A percentile compares a stretch with the other conserved stretches of the same genome.
These are phyloP conservation scores for Lasiosphaeriaceae sp. DNA, from an alignment of 495 filamentous ascomycete species.

Conservation along the genomic window DNA sequence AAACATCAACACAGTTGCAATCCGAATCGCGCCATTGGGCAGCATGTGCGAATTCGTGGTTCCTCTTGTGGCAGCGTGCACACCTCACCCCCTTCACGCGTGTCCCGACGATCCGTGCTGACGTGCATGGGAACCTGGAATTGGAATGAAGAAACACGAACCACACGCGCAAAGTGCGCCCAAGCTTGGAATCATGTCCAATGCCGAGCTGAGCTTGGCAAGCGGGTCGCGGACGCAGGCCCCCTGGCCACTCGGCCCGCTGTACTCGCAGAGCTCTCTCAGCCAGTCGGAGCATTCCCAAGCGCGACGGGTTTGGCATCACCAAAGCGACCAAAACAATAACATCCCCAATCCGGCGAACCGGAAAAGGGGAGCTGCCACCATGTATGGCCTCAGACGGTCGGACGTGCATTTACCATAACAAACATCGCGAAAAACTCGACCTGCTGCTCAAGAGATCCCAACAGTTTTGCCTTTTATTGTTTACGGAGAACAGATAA, in stretches of 20 bases:
- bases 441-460: background rate
- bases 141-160: constrained; percentile 19
- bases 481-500: constrained; percentile 11
- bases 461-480: background rate
- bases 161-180: constrained; percentile 15
- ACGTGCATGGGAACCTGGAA: background rate
- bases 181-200: constrained; percentile 3
- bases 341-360: constrained; percentile 21
- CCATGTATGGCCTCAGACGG: constrained; percentile 8
- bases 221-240: background rate
- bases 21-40: background rate
- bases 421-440: constrained; percentile 21
- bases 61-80: background rate
- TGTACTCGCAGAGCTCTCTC: background rate
- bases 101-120: background rate
- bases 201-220: constrained; percentile 9
- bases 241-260: background rate
- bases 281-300: constrained; percentile 20
- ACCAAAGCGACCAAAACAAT: constrained; percentile 21
- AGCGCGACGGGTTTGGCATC: constrained; percentile 13
- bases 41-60: background rate
- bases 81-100: background rate
- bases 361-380: constrained; percentile 1
- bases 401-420: constrained; percentile 9
- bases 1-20: too few species aligned